These are phyloP conservation scores for Sarcodon sp. DNA, from an alignment of 768 basidiomycete species.

Conservation along the genomic window DNA sequence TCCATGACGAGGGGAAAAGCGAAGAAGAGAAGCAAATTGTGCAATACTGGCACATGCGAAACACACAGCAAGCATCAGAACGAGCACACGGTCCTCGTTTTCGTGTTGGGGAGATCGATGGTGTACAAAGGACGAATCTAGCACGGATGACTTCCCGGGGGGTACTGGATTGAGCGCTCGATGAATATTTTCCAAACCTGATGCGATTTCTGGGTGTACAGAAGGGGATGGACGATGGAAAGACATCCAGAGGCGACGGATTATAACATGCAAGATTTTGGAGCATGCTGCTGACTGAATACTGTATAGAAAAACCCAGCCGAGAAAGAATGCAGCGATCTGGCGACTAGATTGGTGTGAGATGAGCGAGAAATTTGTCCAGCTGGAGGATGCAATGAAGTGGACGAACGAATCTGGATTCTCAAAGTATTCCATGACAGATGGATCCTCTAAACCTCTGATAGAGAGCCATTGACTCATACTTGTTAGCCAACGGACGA, in stretches of 20 bases:
- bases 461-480: conserved; percentile 2
- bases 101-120: conserved; percentile 2
- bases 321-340: conserved; percentile 25
- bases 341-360: conserved; percentile 17
- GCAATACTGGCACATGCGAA: conserved; percentile 14
- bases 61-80: conserved; percentile 16
- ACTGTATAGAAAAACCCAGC: conserved; percentile 25
- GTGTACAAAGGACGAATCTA: background rate
- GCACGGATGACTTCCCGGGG: too few species aligned
- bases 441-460: conserved; percentile 4
- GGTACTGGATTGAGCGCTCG: too few species aligned
- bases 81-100: conserved; percentile 10
- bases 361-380: background rate
- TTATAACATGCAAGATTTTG: conserved; percentile 7
- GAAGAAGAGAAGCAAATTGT: conserved; percentile 12
- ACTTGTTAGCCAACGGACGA: background rate
- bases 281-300: conserved; percentile 14
- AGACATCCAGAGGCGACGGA: background rate
- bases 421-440: conserved; percentile 12
- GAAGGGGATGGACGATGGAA: too few species aligned
- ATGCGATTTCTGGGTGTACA: too few species aligned
- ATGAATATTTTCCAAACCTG: too few species aligned
- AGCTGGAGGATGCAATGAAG: background rate
- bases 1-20: conserved; percentile 1
- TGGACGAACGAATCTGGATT: conserved; percentile 21